phyloP scores from a whole-genome alignment of 495 filamentous ascomycete genomes.

The Talaromyces wortmannii region DNA sequence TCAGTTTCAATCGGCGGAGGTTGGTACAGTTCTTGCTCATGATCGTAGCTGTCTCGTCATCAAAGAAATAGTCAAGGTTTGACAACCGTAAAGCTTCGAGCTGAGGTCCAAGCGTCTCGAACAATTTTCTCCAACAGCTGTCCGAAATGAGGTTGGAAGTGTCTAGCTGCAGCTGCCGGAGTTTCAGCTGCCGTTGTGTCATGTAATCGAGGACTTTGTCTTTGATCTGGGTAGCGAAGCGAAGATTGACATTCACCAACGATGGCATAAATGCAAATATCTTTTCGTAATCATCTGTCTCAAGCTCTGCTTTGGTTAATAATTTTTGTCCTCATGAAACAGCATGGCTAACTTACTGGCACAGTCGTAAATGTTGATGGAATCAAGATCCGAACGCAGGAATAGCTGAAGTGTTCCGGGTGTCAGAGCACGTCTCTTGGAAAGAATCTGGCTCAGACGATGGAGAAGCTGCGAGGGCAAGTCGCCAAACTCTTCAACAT shows the following conservation, averaged over 20 bases:
- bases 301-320: slow-evolving; percentile 43
- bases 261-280: slow-evolving; percentile 71
- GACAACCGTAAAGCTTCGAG: slow-evolving; percentile 63
- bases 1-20: slow-evolving; percentile 67
- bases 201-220: slow-evolving; percentile 75
- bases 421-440: slow-evolving; percentile 68
- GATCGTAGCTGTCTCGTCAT: slow-evolving; percentile 54
- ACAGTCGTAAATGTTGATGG: slow-evolving; percentile 73
- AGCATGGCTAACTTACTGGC: slow-evolving; percentile 41
- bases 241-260: slow-evolving; percentile 61
- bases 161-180: slow-evolving; percentile 60
- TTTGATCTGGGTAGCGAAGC: slow-evolving; percentile 83
- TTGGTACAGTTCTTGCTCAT: slow-evolving; percentile 54
- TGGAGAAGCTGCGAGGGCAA: slow-evolving; percentile 60
- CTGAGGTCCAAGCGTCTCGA: slow-evolving; percentile 50
- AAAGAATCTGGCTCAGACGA: slow-evolving; percentile 72
- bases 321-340: slow-evolving; percentile 8
- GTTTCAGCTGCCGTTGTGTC: slow-evolving; percentile 54
- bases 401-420: slow-evolving; percentile 68
- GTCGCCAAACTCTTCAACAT: slow-evolving; percentile 80
- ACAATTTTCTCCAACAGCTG: slow-evolving; percentile 59
- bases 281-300: slow-evolving; percentile 65
- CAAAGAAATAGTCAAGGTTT: slow-evolving; percentile 64
- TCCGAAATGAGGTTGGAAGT: slow-evolving; percentile 75
- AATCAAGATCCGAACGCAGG: slow-evolving; percentile 57